Conservation (phyloP, 2,329 filamentous ascomycete genomes). For the Nemania sp. region DNA sequence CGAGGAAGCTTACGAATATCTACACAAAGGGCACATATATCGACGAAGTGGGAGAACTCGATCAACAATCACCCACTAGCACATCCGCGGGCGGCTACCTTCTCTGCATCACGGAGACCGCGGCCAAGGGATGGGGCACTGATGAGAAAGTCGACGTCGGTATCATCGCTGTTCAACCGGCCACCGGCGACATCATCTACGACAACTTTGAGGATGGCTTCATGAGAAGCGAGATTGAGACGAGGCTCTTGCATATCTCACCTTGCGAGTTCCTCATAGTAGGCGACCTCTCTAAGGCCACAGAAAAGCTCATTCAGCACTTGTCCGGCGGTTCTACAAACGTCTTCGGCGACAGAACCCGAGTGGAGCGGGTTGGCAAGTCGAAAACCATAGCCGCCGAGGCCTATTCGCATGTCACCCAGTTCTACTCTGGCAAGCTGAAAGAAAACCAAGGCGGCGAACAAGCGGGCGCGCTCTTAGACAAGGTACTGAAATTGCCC, state of each 20-base stretch:
- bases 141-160: constrained; percentile 94
- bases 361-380: constrained; percentile 78
- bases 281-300: constrained; percentile 85
- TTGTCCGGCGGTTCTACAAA: constrained; percentile 88
- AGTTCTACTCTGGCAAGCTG: constrained; percentile 88
- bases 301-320: constrained; percentile 89
- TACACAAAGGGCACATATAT: constrained; percentile 99
- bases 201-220: constrained; percentile 97
- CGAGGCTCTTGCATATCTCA: constrained; percentile 89
- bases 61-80: constrained; percentile 53
- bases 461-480: constrained; percentile 68
- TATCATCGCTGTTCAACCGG: constrained; percentile 90
- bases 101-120: constrained; percentile 86
- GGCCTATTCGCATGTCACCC: constrained; percentile 84
- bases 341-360: constrained; percentile 87
- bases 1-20: constrained; percentile 89
- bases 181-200: constrained; percentile 94
- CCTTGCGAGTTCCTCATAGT: constrained; percentile 95
- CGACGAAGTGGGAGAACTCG: constrained; percentile 85
- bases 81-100: constrained; percentile 79
- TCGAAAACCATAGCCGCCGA: constrained; percentile 82
- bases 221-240: constrained; percentile 96
- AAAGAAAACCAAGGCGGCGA: constrained; percentile 63
- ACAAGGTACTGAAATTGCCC: constrained; percentile 83
- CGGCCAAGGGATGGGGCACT: constrained; percentile 76